A percentile compares a stretch with the other conserved stretches of the same genome.
phyloP scores from a whole-genome alignment of 1,284 basidiomycete genomes.

The Exobasidium cylindrosporum region DNA sequence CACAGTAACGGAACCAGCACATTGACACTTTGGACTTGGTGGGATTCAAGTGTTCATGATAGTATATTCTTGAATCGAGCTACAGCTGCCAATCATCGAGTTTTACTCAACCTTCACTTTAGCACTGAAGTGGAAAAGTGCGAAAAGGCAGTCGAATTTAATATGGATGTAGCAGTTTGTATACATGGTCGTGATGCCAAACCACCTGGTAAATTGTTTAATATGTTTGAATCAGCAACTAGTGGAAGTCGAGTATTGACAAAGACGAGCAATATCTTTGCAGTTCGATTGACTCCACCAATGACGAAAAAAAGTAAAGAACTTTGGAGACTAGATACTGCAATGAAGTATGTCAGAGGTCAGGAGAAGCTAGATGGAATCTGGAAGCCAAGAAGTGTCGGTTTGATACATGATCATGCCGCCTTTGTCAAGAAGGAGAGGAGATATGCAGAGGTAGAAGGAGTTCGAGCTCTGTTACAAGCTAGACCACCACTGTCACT shows the following conservation, averaged over 20 bases:
- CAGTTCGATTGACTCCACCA: conserved; percentile 75
- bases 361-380: conserved; percentile 71
- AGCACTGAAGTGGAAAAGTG: conserved; percentile 76
- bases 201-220: conserved; percentile 76
- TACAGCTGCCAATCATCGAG: conserved; percentile 72
- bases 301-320: conserved; percentile 81
- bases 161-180: conserved; percentile 79
- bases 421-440: conserved; percentile 69
- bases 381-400: conserved; percentile 84
- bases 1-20: conserved; percentile 36
- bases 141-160: conserved; percentile 76
- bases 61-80: conserved; percentile 80
- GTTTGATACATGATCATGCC: conserved; percentile 79
- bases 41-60: conserved; percentile 92
- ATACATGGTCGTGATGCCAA: conserved; percentile 82
- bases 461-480: conserved; percentile 71
- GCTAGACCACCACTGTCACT: conserved; percentile 19
- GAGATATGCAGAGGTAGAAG: conserved; percentile 81
- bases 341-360: conserved; percentile 85
- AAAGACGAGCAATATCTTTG: conserved; percentile 72
- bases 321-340: conserved; percentile 89
- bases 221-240: conserved; percentile 46
- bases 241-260: conserved; percentile 60
- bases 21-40: conserved; percentile 60
- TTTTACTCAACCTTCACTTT: conserved; percentile 69